Conservation (phyloP, 2,329 filamentous ascomycete genomes). For the Neopestalotiopsis clavispora region DNA sequence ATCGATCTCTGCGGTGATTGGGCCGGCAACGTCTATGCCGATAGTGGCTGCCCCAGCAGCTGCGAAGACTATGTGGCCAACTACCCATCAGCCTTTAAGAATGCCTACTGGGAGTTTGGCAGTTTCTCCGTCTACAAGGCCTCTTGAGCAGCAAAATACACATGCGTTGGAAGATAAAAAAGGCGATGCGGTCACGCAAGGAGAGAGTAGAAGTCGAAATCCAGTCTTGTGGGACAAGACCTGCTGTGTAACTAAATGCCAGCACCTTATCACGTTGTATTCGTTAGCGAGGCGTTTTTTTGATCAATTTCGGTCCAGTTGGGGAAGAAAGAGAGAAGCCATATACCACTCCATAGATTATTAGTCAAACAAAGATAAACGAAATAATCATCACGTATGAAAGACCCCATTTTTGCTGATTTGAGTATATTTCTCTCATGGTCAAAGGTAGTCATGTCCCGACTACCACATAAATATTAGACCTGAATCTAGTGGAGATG, state of each 20-base stretch:
- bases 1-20: conserved; percentile 68
- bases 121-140: conserved; percentile 62
- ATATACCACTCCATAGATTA: not conserved
- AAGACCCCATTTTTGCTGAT: too few relatives aligned
- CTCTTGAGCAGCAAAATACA: conserved; percentile 22
- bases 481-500: conserved; percentile 29
- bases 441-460: too few relatives aligned
- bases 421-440: too few relatives aligned
- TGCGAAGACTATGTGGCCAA: conserved; percentile 64
- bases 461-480: not conserved
- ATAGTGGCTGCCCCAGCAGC: conserved; percentile 56
- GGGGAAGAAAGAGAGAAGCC: not conserved
- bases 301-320: not conserved
- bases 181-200: not conserved
- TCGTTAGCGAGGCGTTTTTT: conserved; percentile 11
- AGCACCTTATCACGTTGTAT: not conserved
- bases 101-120: conserved; percentile 70
- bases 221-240: not conserved
- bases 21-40: conserved; percentile 50
- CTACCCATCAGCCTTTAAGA: conserved; percentile 58
- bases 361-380: not conserved
- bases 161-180: not conserved
- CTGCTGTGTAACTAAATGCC: not conserved
- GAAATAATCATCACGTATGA: too few relatives aligned
- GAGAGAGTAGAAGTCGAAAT: not conserved